Evolutionary conservation across 345 rosid species (phyloP).

Genomic region (Linum lewisii): DNA sequence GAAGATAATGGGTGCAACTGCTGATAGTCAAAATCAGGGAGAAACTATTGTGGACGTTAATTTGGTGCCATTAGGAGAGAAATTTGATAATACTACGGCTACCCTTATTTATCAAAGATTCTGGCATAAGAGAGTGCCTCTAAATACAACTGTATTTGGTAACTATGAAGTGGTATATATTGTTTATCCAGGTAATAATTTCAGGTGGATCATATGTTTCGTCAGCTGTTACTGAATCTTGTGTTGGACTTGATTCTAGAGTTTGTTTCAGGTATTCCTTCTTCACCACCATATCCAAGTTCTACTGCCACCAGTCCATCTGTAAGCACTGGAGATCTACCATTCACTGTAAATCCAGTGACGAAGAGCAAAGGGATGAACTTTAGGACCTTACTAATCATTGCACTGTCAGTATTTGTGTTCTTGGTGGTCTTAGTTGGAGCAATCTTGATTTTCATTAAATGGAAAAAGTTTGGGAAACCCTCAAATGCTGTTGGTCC

Average conservation of each 20-base stretch:
- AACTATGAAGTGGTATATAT: constrained; percentile 62
- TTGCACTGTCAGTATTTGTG: constrained; percentile 74
- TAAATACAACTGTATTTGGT: constrained; percentile 74
- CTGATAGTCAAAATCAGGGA: constrained; percentile 86
- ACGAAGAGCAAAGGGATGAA: constrained; percentile 65
- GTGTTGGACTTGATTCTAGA: constrained; percentile 15
- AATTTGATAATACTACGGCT: constrained; percentile 94
- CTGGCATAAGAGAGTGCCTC: constrained; percentile 61
- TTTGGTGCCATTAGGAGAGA: constrained; percentile 95
- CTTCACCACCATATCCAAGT: constrained; percentile 61
- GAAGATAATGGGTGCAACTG: constrained; percentile 94
- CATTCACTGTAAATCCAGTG: constrained; percentile 50
- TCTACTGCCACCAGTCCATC: constrained; percentile 51
- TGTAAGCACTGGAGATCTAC: constrained; percentile 63
- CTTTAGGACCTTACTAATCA: constrained; percentile 53
- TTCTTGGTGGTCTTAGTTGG: constrained; percentile 64
- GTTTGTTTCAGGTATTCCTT: constrained; percentile 57
- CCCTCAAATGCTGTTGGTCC: constrained; percentile 90
- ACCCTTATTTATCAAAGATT: constrained; percentile 68
- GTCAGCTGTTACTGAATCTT: constrained; percentile 7
- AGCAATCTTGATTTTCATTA: constrained; percentile 49
- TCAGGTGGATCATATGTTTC: constrained; percentile 14
- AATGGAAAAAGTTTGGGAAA: constrained; percentile 73
- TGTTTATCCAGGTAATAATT: constrained; percentile 71
- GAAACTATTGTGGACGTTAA: constrained; percentile 75